Evolutionary conservation across 257 asterid species (phyloP), one percentile per base, ranked within the genome.

Genomic region (Penstemon barbatus): DNA sequence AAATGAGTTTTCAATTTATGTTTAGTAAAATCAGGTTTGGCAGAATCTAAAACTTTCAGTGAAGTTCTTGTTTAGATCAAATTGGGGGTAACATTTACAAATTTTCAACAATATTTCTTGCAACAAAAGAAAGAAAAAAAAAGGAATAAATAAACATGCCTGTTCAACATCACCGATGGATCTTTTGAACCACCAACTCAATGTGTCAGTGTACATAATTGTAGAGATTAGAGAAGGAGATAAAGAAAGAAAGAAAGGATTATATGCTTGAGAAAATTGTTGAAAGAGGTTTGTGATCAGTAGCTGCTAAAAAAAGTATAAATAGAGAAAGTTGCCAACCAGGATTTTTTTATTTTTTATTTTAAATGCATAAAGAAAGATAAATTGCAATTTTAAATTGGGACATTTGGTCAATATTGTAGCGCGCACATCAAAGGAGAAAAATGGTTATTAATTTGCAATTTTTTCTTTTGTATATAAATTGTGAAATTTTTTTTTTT

Each of bases 151-250:
- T 33, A 11, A 12, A 41, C 48, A 4, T 71, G 65, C 92, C 90
- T 75, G 82, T 3, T 79, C 83, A 79, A 77, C 80, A 3, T 68
- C 58, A 7, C 86, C 90, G 60, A 86, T 81, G 71, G 96, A 89
- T 66, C 96, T 84, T 59, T 82, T 80, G 87, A 77, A 79, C 87
- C 84, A 86, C 96, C 96, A 88, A 81, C 89, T 88, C 91, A 80
- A 84, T 7, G 80, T 63, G 52, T 71, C 72, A 2, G 78, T 51
- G 8, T 52, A 44, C 73, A 77, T 77, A 8, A 13, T 38, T 64
- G 18, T 50, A 12, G 38, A 44, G 36, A 18, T 11, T 50, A 12
- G 38, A 44, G 36, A 18, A 25, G 42, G 12, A 8, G 36, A 48
- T 38, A 40, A 5, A 13, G 3, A 9, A 37, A 13, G 3, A 9